Base-by-base conservation (phyloP, 176 grass and related monocot species). In the Rhynchospora tenuis region DNA sequence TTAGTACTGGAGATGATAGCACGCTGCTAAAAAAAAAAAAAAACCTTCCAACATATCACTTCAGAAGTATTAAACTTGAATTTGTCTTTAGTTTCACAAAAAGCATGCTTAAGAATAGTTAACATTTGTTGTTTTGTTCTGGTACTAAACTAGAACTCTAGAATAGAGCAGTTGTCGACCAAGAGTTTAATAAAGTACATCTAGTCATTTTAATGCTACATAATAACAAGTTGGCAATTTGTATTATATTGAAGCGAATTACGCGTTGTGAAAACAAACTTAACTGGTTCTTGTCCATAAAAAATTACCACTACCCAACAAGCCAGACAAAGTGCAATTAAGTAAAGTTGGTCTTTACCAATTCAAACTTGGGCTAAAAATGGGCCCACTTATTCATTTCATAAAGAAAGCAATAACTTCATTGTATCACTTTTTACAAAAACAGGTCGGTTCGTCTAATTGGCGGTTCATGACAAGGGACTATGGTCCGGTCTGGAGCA, bases 401-500 rank as follows among this genome's bases (percentile, higher is more conserved):
- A 28, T 54, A 16, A 26, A 73, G 8, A 74, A 14, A 9, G 1
- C n/a, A 52, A 74, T 16, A 75, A 54, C 28, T 2, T 60, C 9
- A 72, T 20, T 72, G 42, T 71, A 71, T 12, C 7, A 73, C 2
- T 14, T 73, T 73, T 50, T 82, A 31, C 0, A 2, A 3, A 69
- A 0, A 17, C 59, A 98, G 96, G 96, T 91, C 0, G 93, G 96
- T 15, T 89, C 89, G 28, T 89, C 88, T 0, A 91, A 57, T 78
- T 98, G 96, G 96, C 85, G 43, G 88, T 95, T 89, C 82, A 82
- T 98, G 96, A 92, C 78, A 2, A 86, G 96, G 2, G 96, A 93
- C 16, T 56, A 90, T 69, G 96, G 96, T 1, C 91, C 96, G 69
- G 86, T 92, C 19, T 99, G 96, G 96, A 95, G 93, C 91, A 95